Base-by-base conservation (phyloP, 768 basidiomycete genomes). In the Phylloporus sp. region DNA sequence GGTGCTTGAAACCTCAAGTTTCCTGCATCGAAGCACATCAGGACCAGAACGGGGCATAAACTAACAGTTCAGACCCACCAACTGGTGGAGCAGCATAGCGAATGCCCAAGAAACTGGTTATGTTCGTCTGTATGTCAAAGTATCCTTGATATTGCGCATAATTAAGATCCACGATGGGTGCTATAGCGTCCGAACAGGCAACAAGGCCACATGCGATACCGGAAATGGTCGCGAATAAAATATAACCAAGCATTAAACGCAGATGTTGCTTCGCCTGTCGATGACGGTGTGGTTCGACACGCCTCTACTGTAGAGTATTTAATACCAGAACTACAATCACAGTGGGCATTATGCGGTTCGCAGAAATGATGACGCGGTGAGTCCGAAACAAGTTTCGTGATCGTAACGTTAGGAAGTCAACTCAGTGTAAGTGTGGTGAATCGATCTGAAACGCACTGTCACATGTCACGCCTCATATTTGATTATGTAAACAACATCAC, bases 11-110 rank as follows among this genome's bases (percentile, higher is more conserved):
- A 72, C 10, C 71, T 64, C 24, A 61, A 29, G 9, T 57, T 50
- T 27, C 58, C 66, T 67, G 16, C 7, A 11, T 1, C n/a, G n/a
- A n/a, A n/a, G n/a, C n/a, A n/a, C n/a, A 7, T 7, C 16, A 29
- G 9, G 13, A 28, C 36, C 18, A 40, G 9, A 1, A 13, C 12
- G 11, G 7, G 35, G 16, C 18, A 22, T n/a, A n/a, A 8, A 15
- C 2, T 4, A 3, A 16, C 20, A 45, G 7, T 6, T n/a, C n/a
- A n/a, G 2, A 51, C 70, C 23, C 23, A 76, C 78, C 78, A 27
- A 71, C 54, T 2, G 80, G 79, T 26, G 77, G 65, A n/a, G 76
- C 76, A 11, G 80, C 80, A 62, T 76, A 81, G 8, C 79, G 71
- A 38, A 70, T 54, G n/a, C 62, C 54, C 23, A 68, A 48, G 51